Base-by-base conservation (phyloP, 1,284 basidiomycete species). In the Coniophora puteana region DNA sequence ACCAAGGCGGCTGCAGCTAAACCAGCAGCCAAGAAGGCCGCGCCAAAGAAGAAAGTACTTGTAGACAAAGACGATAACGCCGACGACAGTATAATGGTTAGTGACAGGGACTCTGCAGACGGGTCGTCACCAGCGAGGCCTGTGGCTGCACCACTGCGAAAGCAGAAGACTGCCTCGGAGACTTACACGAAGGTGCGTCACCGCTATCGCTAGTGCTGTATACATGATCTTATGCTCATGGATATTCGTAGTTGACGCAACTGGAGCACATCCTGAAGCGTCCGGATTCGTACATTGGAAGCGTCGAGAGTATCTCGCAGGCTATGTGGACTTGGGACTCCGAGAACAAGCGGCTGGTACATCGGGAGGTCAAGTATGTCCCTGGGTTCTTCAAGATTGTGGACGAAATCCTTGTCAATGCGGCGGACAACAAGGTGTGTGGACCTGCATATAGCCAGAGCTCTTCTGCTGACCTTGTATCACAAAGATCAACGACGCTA, bases 341-440 rank as follows among this genome's bases (percentile, higher is more conserved):
- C 1, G 82, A 83, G 33, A 78, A 68, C 32, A 92, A 91, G 55
- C 80, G 82, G 28, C 90, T 96, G 82, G 80, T 82, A 2, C 65
- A 82, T 55, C 73, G 83, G 55, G 84, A 93, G 36, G 89, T 93
- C 51, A 90, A 82, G 50, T 99, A 88, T 59, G 94, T 98, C 3
- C 96, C 96, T 0, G 96, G 95, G 49, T 96, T 99, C 66, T 96
- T 96, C 80, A 99, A 99, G 75, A 99, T 99, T 59, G 88, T 99
- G 33, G 96, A 99, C 58, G 96, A 99, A 68, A 99, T 99, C 56
- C 75, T 99, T 5, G 96, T 99, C 54, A 99, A 99, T 61, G 96
- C 96, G 14, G 96, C 96, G 6, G 96, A 99, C 64, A 97, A 99
- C 71, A 99, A 99, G 83, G 95, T 89, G 49, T 39, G 59, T 55